Evolutionary conservation across 2,329 filamentous ascomycete genomes (phyloP), one percentile per base, ranked within the genome.

Genomic region (Pezicula rhizophila): DNA sequence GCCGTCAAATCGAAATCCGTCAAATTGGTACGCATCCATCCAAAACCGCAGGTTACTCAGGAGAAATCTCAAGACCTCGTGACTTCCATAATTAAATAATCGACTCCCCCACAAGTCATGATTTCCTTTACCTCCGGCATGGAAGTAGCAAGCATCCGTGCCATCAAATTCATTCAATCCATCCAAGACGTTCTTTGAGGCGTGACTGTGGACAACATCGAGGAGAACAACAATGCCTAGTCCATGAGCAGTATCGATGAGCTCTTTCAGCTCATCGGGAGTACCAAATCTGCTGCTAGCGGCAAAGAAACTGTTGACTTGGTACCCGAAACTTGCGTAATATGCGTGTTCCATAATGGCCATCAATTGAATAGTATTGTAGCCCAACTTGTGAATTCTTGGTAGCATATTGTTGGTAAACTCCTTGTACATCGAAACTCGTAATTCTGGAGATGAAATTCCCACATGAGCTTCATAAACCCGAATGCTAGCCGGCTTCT

Each of bases 391-490:
- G 64, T 91, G 85, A 71, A 99, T 97, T 50, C 92, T 82, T 14
- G 92, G 91, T 7, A 99, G 79, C 78, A 96, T 90, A 67, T 88
- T 89, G 62, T 84, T 77, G 2, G 92, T 97, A 67, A 99, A 99
- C 70, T 99, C 91, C 68, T 96, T 96, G 79, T 96, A 99, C 6
- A 89, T 95, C 3, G 93, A 82, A 35, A 99, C 90, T 57, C 82
- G 84, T 54, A 85, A 80, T 56, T 97, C 92, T 1, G 91, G 89
- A 2, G 89, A 93, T 5, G 92, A 96, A 59, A 99, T 99, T 45
- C 93, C 93, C 38, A 99, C 90, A 64, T 99, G 93, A n/a, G 93
- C 93, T 70, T 99, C 93, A 69, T 99, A 99, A 50, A 99, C 90
- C 45, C 93, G 85, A n/a, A 80, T 82, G 60, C 90, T 96, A 49